Base-by-base conservation (phyloP, 768 basidiomycete species). In the Sporobolomyces pararoseus region DNA sequence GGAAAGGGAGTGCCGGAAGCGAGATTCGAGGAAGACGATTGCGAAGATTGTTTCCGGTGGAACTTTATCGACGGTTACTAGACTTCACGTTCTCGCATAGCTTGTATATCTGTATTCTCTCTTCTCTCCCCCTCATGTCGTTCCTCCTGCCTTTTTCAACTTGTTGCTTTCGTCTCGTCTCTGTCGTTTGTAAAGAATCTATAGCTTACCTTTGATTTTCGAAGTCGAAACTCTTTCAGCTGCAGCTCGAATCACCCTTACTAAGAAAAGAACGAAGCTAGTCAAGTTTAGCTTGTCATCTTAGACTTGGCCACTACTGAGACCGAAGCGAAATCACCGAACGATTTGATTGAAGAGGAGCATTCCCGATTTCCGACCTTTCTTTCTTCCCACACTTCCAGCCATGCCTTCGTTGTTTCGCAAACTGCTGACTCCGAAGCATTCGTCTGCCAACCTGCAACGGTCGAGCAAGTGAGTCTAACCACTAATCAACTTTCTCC, bases 31-130 rank as follows among this genome's bases (percentile, higher is more conserved):
- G 75, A 75, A 54, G 68, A 70, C 52, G 63, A 62, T 9, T 75
- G 74, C 51, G 32, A 62, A 2, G 76, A 77, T 29, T 77, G 76
- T 59, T 61, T 63, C 59, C 51, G 44, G 52, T 77, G 76, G 76
- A 52, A 58, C 27, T 76, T 58, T 63, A 37, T 65, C 25, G 66
- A 72, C 25, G 66, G 57, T 25, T 53, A 63, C 37, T 21, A 29
- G 23, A 49, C 39, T 60, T 42, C 44, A 6, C 7, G 3, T 39
- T 16, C 27, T 17, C n/a, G 17, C 42, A 25, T 42, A 7, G 6
- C 13, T 25, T 37, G 12, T 57, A 55, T 14, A n/a, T n/a, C n/a
- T n/a, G n/a, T n/a, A n/a, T n/a, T n/a, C n/a, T n/a, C n/a, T 13
- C 31, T 34, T 35, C 19, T 16, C 53, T 9, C n/a, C 12, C 32